Percentiles rank a stretch among this genome's conserved stretches.
Evolutionary conservation across 768 basidiomycete genomes (phyloP).

Genomic region (Paxillus rubicundulus): DNA sequence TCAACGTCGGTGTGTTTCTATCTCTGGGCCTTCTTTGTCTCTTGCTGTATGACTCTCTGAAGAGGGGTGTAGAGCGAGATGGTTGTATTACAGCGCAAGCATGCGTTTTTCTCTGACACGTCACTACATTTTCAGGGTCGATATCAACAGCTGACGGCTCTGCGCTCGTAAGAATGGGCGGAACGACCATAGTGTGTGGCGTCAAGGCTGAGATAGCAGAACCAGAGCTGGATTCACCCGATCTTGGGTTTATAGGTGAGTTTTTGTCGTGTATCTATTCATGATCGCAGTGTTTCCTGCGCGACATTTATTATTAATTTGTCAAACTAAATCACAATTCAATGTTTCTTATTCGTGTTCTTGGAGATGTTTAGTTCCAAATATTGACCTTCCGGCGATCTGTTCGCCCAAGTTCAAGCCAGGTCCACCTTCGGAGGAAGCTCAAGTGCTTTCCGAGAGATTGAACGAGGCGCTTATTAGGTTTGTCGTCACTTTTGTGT

Average conservation of each 20-base stretch:
- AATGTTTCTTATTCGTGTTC: not conserved
- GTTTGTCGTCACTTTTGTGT: conserved; percentile 41
- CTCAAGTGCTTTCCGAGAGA: conserved; percentile 84
- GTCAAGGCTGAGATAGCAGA: conserved; percentile 95
- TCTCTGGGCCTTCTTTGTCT: not conserved
- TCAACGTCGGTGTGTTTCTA: conserved; percentile 70
- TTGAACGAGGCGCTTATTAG: conserved; percentile 74
- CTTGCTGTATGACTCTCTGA: not conserved
- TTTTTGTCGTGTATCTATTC: conserved; percentile 2
- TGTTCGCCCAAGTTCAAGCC: conserved; percentile 94
- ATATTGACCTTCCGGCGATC: conserved; percentile 89
- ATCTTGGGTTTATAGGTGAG: conserved; percentile 82
- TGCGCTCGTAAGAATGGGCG: conserved; percentile 84
- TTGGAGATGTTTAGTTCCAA: conserved; percentile 63
- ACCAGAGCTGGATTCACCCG: conserved; percentile 74
- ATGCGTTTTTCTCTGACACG: not conserved
- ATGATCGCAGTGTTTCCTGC: not conserved
- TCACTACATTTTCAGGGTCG: conserved; percentile 54
- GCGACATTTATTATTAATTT: not conserved
- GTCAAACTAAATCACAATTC: not conserved
- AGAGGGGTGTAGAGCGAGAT: not conserved
- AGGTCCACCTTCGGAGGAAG: conserved; percentile 92
- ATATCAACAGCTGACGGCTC: conserved; percentile 94
- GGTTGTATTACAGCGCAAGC: no score
- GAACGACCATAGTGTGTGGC: conserved; percentile 95